These are phyloP conservation scores for Trifolium dubium DNA, from an alignment of 306 rosid species.

Conservation along the genomic window DNA sequence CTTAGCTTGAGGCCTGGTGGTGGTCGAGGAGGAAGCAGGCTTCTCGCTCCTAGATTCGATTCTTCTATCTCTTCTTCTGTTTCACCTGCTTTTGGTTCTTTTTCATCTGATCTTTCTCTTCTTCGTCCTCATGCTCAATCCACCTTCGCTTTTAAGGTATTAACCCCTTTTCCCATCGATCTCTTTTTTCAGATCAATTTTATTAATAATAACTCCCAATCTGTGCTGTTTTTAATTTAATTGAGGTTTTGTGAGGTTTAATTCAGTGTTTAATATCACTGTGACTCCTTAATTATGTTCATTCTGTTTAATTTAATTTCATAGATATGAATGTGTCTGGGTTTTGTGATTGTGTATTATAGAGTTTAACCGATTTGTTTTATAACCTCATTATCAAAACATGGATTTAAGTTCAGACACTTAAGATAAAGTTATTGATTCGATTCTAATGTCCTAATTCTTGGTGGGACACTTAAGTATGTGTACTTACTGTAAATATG, in stretches of 20 bases:
- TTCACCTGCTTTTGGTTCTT: constrained; percentile 63
- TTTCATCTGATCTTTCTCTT: constrained; percentile 71
- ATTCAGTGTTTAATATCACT: not conserved
- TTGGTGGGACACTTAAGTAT: constrained; percentile 70
- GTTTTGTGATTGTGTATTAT: constrained; percentile 8
- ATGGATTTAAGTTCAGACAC: constrained; percentile 13
- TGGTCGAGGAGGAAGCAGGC: constrained; percentile 78
- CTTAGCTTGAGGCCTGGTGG: constrained; percentile 99
- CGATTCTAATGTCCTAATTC: constrained; percentile 73
- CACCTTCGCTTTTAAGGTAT: constrained; percentile 68
- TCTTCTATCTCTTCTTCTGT: constrained; percentile 58
- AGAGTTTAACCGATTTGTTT: constrained; percentile 29
- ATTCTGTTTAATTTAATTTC: not conserved
- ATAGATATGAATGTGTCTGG: constrained; percentile 29
- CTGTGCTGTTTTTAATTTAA: not conserved
- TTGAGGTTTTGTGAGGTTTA: not conserved
- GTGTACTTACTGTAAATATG: constrained; percentile 83
- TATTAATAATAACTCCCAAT: not conserved
- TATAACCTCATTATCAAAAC: not conserved
- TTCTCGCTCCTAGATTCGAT: constrained; percentile 76
- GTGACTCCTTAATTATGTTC: not conserved
- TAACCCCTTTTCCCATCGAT: constrained; percentile 40
- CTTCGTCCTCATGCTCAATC: constrained; percentile 64
- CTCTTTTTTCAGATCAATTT: constrained; percentile 37
- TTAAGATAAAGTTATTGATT: not conserved